Conservation (phyloP, 176 grass and related monocot genomes). For the Saccharum spontaneum region DNA sequence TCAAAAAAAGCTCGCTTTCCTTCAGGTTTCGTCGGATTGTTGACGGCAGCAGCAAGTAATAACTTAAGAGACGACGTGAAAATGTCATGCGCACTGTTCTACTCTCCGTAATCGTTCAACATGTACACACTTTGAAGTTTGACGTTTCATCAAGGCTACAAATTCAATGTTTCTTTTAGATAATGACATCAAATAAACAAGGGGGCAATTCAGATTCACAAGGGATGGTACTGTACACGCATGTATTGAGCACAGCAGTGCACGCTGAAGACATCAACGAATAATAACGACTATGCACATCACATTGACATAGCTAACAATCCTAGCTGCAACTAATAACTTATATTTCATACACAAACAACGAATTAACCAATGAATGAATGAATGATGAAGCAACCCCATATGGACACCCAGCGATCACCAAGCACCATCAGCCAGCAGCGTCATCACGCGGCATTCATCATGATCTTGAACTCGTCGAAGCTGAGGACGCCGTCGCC, state of each 20-base stretch:
- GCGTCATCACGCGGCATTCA: constrained; percentile 29
- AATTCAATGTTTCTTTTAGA: background rate
- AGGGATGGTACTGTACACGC: background rate
- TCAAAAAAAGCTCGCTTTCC: no score
- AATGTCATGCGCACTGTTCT: no score
- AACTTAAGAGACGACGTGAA: no score
- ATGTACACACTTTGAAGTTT: background rate
- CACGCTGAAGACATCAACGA: background rate
- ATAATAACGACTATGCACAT: background rate
- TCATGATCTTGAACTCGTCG: constrained; percentile 62
- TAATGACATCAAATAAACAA: background rate
- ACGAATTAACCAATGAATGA: background rate
- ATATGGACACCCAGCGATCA: background rate
- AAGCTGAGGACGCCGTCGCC: constrained; percentile 54
- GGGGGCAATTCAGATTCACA: background rate
- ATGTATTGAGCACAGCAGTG: background rate
- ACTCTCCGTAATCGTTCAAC: no score
- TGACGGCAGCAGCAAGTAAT: no score
- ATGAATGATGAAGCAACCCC: background rate
- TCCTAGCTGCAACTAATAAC: background rate
- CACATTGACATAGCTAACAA: background rate
- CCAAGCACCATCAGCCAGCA: background rate
- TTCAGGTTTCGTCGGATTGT: no score
- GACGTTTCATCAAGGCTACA: background rate
- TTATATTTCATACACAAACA: background rate